phyloP scores from a whole-genome alignment of 108 stramenopile species.

The Nannochloropsis salina region DNA sequence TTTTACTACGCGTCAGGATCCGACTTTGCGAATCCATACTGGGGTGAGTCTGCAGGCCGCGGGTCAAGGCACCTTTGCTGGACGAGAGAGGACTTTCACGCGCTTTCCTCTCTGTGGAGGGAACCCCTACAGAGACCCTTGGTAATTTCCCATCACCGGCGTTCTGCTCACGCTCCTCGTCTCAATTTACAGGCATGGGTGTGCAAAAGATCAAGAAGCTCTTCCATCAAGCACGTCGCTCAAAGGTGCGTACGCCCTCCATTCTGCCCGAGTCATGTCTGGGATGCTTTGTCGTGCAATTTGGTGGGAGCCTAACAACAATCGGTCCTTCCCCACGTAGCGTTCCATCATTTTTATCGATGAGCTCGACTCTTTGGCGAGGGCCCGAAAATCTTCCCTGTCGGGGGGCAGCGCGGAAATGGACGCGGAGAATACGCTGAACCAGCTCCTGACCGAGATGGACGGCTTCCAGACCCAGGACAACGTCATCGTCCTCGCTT shows the following conservation, averaged over 20 bases:
- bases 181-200: not conserved
- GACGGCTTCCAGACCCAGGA: slow-evolving; percentile 32
- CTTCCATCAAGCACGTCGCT: not conserved
- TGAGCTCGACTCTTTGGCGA: slow-evolving; percentile 7
- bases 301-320: too few relatives aligned
- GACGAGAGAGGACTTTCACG: too few relatives aligned
- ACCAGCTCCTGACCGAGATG: slow-evolving; percentile 36
- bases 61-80: too few relatives aligned
- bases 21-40: slow-evolving; percentile 12
- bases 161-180: not conserved
- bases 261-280: too few relatives aligned
- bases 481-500: slow-evolving; percentile 29
- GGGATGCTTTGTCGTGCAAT: too few relatives aligned
- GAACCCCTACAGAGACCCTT: too few relatives aligned
- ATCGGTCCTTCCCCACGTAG: not conserved
- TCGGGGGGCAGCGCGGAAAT: slow-evolving; percentile 21
- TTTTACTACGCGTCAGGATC: slow-evolving; percentile 87
- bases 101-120: too few relatives aligned
- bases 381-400: not conserved
- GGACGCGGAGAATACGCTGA: slow-evolving; percentile 39
- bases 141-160: too few relatives aligned
- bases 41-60: not conserved
- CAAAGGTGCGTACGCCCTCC: not conserved
- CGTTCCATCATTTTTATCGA: slow-evolving; percentile 15
- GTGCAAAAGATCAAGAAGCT: slow-evolving; percentile 12